Evolutionary conservation across 2,329 filamentous ascomycete species (phyloP), one percentile per base, ranked within the genome.

Genomic region (Sporothrix luriei): DNA sequence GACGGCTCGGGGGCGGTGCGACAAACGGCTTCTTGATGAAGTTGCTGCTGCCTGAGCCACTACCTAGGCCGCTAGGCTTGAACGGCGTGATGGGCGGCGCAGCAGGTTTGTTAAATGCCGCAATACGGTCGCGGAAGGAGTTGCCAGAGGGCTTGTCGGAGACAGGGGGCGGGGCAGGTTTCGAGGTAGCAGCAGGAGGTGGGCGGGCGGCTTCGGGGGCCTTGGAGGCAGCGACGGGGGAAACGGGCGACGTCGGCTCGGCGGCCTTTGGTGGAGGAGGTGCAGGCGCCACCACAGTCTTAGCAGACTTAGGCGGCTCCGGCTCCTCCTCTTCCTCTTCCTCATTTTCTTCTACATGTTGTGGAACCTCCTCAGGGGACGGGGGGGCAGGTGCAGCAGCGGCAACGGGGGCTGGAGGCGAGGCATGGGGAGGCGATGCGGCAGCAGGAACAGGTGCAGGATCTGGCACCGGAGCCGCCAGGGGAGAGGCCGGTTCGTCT

Each of bases 11-110:
- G 21, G 95, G 95, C 66, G 95, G 93, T 3, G 95, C 92, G 69
- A 99, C 94, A 76, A 97, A 99, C 0, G 94, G 93, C 80, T 98
- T 98, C 84, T 94, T 97, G 80, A 99, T 89, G 77, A 98, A 98
- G 21, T 49, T 73, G 70, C 69, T 72, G 68, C 85, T 85, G 72
- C 85, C 84, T 62, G 85, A 82, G 70, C 87, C 84, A 40, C 85
- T 82, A 70, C 84, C 80, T 33, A 90, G 80, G 2, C 88, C 88
- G 71, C 85, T 84, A 24, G 93, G 92, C 78, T 97, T 97, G 81
- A 96, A 94, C 0, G 95, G 95, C n/a, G 93, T 87, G 71, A 95
- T 84, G 10, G 95, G 95, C 2, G 93, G 88, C 6, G 93, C 93
- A 49, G 91, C 88, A 57, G 92, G 84, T 78, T 94, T 95, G 80